Base-by-base conservation (phyloP, 164 flowering plant species). In the Liriodendron chinense region DNA sequence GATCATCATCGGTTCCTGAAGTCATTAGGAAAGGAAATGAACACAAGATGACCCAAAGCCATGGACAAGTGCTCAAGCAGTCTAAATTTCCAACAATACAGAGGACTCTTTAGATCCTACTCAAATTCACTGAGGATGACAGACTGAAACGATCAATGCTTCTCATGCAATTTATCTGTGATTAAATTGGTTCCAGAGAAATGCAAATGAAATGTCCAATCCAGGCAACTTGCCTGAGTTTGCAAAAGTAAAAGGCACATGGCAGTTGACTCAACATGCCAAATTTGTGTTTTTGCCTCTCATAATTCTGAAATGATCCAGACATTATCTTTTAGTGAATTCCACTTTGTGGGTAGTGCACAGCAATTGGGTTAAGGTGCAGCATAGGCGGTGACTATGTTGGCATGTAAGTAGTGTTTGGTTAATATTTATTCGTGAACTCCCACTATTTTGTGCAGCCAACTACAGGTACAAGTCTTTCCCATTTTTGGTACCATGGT, bases 1-100 rank as follows among this genome's bases (percentile, higher is more conserved):
- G 90, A 82, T 90, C 98, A 77, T 94, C 95, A 83, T 91, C 96
- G 43, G 85, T 87, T 73, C 89, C 89, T 83, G 84, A 73, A 79
- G 50, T 28, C 73, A 71, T 64, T 64, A 9, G 47, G 28, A 23
- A 74, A 77, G 47, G 50, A 50, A 25, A 48, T 72, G 16, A 63
- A 63, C 23, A 22, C 7, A 4, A 34, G 43, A 34, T 34, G 14
- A 9, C 22, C 66, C 20, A 20, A 63, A 63, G 24, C 66, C 22
- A 63, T 63, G 24, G 66, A 63, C 20, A 7, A n/a, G 66, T 3
- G 24, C 2, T 53, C 59, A 53, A 53, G 16, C 59, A 53, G 59
- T 53, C 20, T 53, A 53, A 53, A 53, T 53, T 53, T n/a, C 9
- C 24, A 21, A 21, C 26, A 63, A 63, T 9, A n/a, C 66, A 22